Percentiles rank a stretch among this genome's conserved stretches.
Evolutionary conservation across 108 stramenopile genomes (phyloP).

Genomic region (Nitzschia inconspicua): DNA sequence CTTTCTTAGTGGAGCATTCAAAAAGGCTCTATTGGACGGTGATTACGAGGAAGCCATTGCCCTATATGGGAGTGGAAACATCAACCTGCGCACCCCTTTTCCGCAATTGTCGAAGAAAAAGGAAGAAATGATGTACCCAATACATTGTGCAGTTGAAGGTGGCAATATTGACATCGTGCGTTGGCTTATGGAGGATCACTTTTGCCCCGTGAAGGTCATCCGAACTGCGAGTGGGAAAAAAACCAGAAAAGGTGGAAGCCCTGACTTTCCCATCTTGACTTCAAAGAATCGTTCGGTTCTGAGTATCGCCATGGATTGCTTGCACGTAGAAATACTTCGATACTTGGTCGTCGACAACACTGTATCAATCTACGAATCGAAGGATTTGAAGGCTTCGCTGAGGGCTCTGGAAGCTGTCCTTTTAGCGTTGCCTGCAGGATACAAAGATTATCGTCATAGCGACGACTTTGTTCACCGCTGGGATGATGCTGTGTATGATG

Average conservation of each 20-base stretch:
- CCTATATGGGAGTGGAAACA: slow-evolving; percentile 74
- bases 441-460: background rate
- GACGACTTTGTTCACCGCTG: slow-evolving; percentile 23
- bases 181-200: slow-evolving; percentile 82
- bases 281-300: slow-evolving; percentile 71
- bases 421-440: slow-evolving; percentile 20
- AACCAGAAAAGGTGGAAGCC: slow-evolving; percentile 22
- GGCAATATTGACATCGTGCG: slow-evolving; percentile 64
- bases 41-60: slow-evolving; percentile 66
- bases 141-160: slow-evolving; percentile 80
- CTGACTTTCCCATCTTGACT: slow-evolving; percentile 52
- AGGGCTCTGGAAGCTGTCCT: slow-evolving; percentile 61
- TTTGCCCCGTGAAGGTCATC: slow-evolving; percentile 62
- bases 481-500: slow-evolving; percentile 34
- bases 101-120: slow-evolving; percentile 44
- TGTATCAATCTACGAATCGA: slow-evolving; percentile 60
- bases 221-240: slow-evolving; percentile 41
- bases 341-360: slow-evolving; percentile 70
- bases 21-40: slow-evolving; percentile 61
- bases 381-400: slow-evolving; percentile 45
- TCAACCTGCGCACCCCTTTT: slow-evolving; percentile 76
- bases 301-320: slow-evolving; percentile 64
- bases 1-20: slow-evolving; percentile 48
- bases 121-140: slow-evolving; percentile 61
- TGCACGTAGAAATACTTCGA: slow-evolving; percentile 60